Base-by-base conservation (phyloP, 106 monocot species). In the Phalaenopsis equestris region DNA sequence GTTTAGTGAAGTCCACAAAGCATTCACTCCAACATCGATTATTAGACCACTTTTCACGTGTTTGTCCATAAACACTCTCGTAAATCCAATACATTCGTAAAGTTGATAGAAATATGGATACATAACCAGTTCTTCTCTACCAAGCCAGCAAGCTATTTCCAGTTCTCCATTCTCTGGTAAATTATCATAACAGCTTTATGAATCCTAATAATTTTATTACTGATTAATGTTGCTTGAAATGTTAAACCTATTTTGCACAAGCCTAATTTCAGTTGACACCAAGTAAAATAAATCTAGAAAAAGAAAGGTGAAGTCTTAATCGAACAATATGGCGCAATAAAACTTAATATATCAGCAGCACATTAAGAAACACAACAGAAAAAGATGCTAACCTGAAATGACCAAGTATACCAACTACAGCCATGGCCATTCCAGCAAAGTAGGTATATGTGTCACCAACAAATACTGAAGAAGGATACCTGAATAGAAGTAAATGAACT, bases 401-500 rank as follows among this genome's bases (percentile, higher is more conserved):
- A 49, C 97, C 97, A 30, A 97, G 85, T 67, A 97, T 94, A 68
- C 97, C 97, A 84, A 87, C 90, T 41, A 97, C 97, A 75, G 94
- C 97, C 88, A 97, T 74, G 36, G 97, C 78, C 97, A 97, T 97
- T 77, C 97, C 97, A 65, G 97, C 94, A 88, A 97, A 97, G 76
- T 97, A 97, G 3, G 97, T 97, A 55, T 90, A 97, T 8, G 97
- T 94, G 67, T 94, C 97, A 68, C 97, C 97, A 81, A 94, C 96
- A 87, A 97, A 97, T 85, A 94, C 97, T 24, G 94, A 90, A 73
- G 97, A 97, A 85, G 97, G 97, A 84, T 94, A 97, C 97, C 97
- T 97, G 72, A 55, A 78, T 43, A 56, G 36, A 72, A 30, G 17
- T 43, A 37, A 80, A 76, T 48, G 11, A 48, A 47, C 11, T 0